These are phyloP conservation scores for Zasmidium cellare DNA, from an alignment of 2,329 filamentous ascomycete species.

Conservation along the genomic window DNA sequence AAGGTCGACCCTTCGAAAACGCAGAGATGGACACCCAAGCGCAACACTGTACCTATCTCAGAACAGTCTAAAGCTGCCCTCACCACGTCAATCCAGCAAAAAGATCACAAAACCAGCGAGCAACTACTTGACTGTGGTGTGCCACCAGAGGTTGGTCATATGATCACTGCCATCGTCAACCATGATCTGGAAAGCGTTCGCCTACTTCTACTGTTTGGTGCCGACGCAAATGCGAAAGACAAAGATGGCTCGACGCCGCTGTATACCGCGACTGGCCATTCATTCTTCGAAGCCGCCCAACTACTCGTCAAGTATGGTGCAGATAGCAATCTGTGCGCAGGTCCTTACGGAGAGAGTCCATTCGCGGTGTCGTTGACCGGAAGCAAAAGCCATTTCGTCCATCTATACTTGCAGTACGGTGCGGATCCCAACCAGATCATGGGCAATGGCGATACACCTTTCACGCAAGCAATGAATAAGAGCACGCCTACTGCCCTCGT, in stretches of 20 bases:
- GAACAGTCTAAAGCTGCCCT: conserved; percentile 40
- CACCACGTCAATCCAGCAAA: conserved; percentile 36
- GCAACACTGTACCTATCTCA: conserved; percentile 26
- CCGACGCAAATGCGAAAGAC: conserved; percentile 60
- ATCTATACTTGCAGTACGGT: conserved; percentile 62
- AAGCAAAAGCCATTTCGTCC: conserved; percentile 58
- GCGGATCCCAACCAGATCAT: conserved; percentile 56
- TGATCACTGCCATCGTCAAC: conserved; percentile 26
- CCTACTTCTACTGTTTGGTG: conserved; percentile 62
- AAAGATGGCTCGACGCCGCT: conserved; percentile 62
- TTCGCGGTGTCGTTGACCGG: conserved; percentile 52
- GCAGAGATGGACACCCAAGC: conserved; percentile 23
- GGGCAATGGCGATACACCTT: conserved; percentile 59
- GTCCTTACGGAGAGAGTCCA: conserved; percentile 56
- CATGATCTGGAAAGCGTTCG: conserved; percentile 40
- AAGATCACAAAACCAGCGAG: conserved; percentile 29
- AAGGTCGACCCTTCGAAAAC: conserved; percentile 39
- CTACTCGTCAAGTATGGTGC: conserved; percentile 66
- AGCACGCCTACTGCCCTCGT: conserved; percentile 56
- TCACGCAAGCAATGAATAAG: conserved; percentile 62
- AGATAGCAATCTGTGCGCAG: conserved; percentile 55
- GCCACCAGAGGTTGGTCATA: conserved; percentile 17
- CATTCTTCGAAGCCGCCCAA: conserved; percentile 58
- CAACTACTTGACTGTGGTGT: conserved; percentile 28
- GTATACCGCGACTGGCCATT: conserved; percentile 48